Evolutionary conservation across 2,329 filamentous ascomycete genomes (phyloP).

Genomic region (Onygenales sp.): DNA sequence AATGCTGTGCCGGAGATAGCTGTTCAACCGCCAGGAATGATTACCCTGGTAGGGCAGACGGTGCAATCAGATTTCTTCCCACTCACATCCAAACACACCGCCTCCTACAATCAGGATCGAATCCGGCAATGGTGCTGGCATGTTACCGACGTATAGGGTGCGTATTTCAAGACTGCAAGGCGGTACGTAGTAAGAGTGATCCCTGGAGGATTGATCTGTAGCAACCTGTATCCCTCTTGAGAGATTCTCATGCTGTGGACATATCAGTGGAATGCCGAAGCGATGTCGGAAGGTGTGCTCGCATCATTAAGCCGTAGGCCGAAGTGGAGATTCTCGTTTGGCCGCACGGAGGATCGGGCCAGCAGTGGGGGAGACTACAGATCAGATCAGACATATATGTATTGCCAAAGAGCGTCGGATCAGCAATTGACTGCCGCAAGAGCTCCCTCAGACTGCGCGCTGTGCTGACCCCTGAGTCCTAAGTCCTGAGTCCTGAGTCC

Average conservation of each 20-base stretch:
- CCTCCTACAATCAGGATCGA: conserved; percentile 34
- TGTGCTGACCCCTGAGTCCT: too few relatives aligned
- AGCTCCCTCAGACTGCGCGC: too few relatives aligned
- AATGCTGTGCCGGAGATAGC: background rate
- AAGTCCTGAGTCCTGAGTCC: too few relatives aligned
- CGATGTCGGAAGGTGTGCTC: background rate
- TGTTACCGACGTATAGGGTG: too few relatives aligned
- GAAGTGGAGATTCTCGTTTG: conserved; percentile 3
- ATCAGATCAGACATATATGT: background rate
- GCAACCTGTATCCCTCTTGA: background rate
- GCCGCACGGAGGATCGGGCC: background rate
- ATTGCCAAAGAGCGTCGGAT: background rate
- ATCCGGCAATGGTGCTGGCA: conserved; percentile 21
- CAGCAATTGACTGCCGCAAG: background rate
- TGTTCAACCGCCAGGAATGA: background rate
- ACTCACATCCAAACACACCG: conserved; percentile 36
- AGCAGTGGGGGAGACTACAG: background rate
- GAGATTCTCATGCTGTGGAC: background rate
- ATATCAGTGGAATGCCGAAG: background rate
- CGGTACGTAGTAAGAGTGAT: too few relatives aligned
- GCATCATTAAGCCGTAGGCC: background rate
- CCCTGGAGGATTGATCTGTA: too few relatives aligned
- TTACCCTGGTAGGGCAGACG: background rate
- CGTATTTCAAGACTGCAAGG: too few relatives aligned
- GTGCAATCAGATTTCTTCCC: background rate